These are phyloP conservation scores for Nitzschia sp. DNA, from an alignment of 108 stramenopile species.

Conservation along the genomic window DNA sequence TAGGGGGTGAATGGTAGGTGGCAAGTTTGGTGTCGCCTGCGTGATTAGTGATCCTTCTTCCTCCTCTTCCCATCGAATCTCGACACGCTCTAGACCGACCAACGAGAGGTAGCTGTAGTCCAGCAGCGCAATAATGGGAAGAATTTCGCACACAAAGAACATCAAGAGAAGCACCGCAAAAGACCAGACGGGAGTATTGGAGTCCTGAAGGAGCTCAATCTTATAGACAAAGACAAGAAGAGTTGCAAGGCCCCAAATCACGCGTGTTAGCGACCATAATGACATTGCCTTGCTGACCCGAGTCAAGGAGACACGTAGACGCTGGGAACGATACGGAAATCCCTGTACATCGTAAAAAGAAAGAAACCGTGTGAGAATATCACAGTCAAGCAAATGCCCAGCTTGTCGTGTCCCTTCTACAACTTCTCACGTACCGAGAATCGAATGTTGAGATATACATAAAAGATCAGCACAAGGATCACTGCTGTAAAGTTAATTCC, in stretches of 20 bases:
- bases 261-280: slow-evolving; percentile 51
- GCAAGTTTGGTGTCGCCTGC: not conserved
- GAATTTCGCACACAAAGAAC: slow-evolving; percentile 65
- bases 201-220: slow-evolving; percentile 56
- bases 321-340: slow-evolving; percentile 52
- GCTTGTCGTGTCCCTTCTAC: too few relatives aligned
- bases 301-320: slow-evolving; percentile 31
- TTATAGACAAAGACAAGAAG: slow-evolving; percentile 51
- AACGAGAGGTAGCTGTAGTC: slow-evolving; percentile 52
- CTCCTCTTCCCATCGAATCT: slow-evolving; percentile 20
- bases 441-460: slow-evolving; percentile 68
- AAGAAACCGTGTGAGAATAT: not conserved
- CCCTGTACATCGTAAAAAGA: slow-evolving; percentile 22
- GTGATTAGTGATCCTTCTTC: slow-evolving; percentile 1
- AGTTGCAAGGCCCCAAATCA: slow-evolving; percentile 65
- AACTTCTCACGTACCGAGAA: slow-evolving; percentile 72
- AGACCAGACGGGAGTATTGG: slow-evolving; percentile 54
- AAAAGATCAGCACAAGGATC: slow-evolving; percentile 61
- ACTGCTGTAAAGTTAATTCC: slow-evolving; percentile 77
- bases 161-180: slow-evolving; percentile 53
- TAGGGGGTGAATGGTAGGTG: not conserved
- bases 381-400: too few relatives aligned
- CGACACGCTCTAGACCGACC: slow-evolving; percentile 10
- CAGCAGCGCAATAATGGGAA: slow-evolving; percentile 63
- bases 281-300: slow-evolving; percentile 55